Percentiles rank a stretch among this genome's conserved stretches.
Evolutionary conservation across 2,329 filamentous ascomycete species (phyloP).

Genomic region (Parastagonospora nodorum): DNA sequence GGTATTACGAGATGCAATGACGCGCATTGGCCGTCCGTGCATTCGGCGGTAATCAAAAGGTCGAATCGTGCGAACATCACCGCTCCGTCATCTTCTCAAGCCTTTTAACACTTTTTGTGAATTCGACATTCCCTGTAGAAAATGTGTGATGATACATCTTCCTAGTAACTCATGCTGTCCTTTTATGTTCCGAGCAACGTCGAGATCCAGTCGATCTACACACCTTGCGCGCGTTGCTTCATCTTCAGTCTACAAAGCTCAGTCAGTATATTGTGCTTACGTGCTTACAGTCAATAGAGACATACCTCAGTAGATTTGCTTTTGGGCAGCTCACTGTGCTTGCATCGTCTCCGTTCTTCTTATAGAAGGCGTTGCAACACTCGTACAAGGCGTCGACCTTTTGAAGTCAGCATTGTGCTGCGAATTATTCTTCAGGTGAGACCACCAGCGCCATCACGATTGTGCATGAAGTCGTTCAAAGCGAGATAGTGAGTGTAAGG

Average conservation of each 20-base stretch:
- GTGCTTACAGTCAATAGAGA: background rate
- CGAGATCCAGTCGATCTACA: slow-evolving; percentile 4
- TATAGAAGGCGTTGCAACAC: slow-evolving; percentile 90
- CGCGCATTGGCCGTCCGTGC: background rate
- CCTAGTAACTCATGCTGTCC: too few relatives aligned
- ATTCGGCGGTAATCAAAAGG: background rate
- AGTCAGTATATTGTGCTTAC: too few relatives aligned
- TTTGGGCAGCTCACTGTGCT: slow-evolving; percentile 85
- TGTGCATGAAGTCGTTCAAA: background rate
- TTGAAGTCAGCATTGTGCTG: background rate
- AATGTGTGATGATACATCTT: too few relatives aligned
- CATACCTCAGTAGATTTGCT: slow-evolving; percentile 68
- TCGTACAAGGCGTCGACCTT: slow-evolving; percentile 87
- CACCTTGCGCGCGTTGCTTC: slow-evolving; percentile 68
- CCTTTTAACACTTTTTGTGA: too few relatives aligned
- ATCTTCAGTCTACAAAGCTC: slow-evolving; percentile 68
- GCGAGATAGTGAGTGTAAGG: background rate
- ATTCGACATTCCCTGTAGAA: too few relatives aligned
- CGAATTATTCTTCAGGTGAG: background rate
- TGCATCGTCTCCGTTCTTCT: slow-evolving; percentile 75
- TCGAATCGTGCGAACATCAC: too few relatives aligned
- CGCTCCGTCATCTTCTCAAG: too few relatives aligned
- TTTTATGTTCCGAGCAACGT: too few relatives aligned
- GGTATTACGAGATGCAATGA: background rate
- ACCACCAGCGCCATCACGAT: background rate